Conservation (phyloP, 1,139 yeast species). For the Debaryomycetaceae sp. region DNA sequence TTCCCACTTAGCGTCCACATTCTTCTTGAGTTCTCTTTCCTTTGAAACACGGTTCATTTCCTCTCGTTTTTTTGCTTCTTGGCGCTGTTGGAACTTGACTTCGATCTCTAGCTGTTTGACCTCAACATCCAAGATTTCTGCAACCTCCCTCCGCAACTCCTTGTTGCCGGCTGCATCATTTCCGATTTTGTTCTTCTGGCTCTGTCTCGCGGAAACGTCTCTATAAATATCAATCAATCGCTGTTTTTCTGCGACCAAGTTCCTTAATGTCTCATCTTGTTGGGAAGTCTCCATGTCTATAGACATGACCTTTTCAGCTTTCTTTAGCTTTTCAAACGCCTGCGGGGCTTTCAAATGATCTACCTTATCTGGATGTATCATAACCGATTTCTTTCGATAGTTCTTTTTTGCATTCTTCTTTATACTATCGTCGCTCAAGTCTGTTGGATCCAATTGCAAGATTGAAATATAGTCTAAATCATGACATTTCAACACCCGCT, state of each 20-base stretch:
- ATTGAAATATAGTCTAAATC: slow-evolving; percentile 54
- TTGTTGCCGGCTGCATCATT: background rate
- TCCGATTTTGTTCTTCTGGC: background rate
- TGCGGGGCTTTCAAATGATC: slow-evolving; percentile 52
- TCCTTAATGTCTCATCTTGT: slow-evolving; percentile 20
- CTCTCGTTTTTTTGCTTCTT: slow-evolving; percentile 29
- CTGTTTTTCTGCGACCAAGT: slow-evolving; percentile 40
- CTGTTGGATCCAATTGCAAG: slow-evolving; percentile 47
- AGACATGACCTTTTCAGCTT: slow-evolving; percentile 28
- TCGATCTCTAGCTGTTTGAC: slow-evolving; percentile 30
- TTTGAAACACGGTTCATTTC: slow-evolving; percentile 7
- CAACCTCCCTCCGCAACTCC: slow-evolving; percentile 10
- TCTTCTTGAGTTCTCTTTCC: slow-evolving; percentile 36
- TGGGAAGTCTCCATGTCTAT: slow-evolving; percentile 6
- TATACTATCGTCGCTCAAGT: slow-evolving; percentile 19
- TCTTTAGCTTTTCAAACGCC: slow-evolving; percentile 56
- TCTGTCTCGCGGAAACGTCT: slow-evolving; percentile 22
- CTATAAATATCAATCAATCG: slow-evolving; percentile 32
- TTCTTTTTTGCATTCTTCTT: slow-evolving; percentile 37
- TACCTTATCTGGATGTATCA: slow-evolving; percentile 70
- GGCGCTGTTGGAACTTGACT: slow-evolving; percentile 26
- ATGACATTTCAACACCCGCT: slow-evolving; percentile 47
- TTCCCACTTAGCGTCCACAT: slow-evolving; percentile 57
- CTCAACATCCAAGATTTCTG: slow-evolving; percentile 31
- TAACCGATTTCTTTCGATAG: slow-evolving; percentile 56